A percentile compares a stretch with the other conserved stretches of the same genome.
phyloP scores from a whole-genome alignment of 2,329 filamentous ascomycete species.

The Epichloe glyceriae region DNA sequence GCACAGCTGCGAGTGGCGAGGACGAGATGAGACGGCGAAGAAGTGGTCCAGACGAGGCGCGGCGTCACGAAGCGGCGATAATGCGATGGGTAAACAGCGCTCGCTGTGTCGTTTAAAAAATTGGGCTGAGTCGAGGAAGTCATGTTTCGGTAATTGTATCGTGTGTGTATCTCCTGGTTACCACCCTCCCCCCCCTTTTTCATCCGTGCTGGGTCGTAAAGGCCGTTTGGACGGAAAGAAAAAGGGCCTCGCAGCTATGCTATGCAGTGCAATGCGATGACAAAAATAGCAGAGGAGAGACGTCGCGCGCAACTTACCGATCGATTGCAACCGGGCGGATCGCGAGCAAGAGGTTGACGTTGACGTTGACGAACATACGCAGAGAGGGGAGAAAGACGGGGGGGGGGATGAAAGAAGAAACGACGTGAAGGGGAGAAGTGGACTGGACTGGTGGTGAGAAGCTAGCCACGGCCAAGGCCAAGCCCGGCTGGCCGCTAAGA shows the following conservation, averaged over 20 bases:
- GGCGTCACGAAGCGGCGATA: not conserved
- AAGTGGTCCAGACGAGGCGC: not conserved
- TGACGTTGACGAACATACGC: not conserved
- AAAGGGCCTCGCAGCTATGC: not conserved
- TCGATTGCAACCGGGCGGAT: not conserved
- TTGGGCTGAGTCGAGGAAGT: not conserved
- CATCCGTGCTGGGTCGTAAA: not conserved
- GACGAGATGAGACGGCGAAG: not conserved
- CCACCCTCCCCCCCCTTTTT: not conserved
- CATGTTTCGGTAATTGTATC: not conserved
- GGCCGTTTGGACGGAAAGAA: not conserved
- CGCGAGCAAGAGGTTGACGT: conserved; percentile 1
- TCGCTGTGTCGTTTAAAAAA: not conserved
- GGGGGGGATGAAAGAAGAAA: not conserved
- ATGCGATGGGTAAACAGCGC: not conserved
- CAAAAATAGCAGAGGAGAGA: not conserved
- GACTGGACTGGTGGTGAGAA: not conserved
- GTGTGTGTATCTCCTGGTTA: not conserved
- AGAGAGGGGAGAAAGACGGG: not conserved
- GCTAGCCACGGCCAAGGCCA: not conserved
- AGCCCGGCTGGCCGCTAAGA: too few relatives aligned
- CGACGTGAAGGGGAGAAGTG: not conserved
- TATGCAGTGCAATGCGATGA: not conserved
- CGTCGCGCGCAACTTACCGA: conserved; percentile 4
- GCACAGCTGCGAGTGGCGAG: not conserved